phyloP scores from a whole-genome alignment of 768 basidiomycete genomes.

The Phylloporus sp. region DNA sequence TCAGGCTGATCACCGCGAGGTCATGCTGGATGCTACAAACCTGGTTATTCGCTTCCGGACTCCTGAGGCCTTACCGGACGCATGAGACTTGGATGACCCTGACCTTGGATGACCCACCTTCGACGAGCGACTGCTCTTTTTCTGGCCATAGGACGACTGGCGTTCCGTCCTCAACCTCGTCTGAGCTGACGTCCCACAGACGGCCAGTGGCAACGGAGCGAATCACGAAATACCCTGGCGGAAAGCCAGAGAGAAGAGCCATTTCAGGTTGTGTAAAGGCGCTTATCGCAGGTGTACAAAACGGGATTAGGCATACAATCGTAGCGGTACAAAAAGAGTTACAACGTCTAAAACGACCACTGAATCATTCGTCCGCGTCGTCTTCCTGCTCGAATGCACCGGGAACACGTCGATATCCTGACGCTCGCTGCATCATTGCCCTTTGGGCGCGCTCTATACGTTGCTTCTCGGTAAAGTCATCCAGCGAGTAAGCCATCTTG shows the following conservation, averaged over 20 bases:
- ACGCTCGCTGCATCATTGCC: slow-evolving; percentile 3
- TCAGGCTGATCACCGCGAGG: background rate
- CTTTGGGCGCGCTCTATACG: slow-evolving; percentile 31
- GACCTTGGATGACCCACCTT: slow-evolving; percentile 45
- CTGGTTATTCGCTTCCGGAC: slow-evolving; percentile 70
- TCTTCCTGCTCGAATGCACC: slow-evolving; percentile 27
- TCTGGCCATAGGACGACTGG: slow-evolving; percentile 62
- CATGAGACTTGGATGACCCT: slow-evolving; percentile 5
- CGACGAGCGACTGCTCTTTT: slow-evolving; percentile 73
- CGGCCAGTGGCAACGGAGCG: slow-evolving; percentile 33
- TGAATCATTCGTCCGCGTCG: slow-evolving; percentile 7
- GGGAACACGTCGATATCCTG: slow-evolving; percentile 18
- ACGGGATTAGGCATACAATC: background rate
- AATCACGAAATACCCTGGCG: slow-evolving; percentile 39
- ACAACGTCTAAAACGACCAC: too few relatives aligned
- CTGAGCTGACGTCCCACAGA: slow-evolving; percentile 33
- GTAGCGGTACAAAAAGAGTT: too few relatives aligned
- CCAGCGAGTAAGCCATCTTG: slow-evolving; percentile 60
- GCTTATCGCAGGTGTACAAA: slow-evolving; percentile 1
- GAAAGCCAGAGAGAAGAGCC: slow-evolving; percentile 30
- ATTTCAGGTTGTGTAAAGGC: slow-evolving; percentile 4
- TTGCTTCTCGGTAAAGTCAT: slow-evolving; percentile 69
- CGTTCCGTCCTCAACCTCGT: slow-evolving; percentile 34
- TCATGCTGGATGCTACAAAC: slow-evolving; percentile 29
- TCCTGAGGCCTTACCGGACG: slow-evolving; percentile 50